Base-by-base conservation (phyloP, 768 basidiomycete species). In the Leccinum imitatum region DNA sequence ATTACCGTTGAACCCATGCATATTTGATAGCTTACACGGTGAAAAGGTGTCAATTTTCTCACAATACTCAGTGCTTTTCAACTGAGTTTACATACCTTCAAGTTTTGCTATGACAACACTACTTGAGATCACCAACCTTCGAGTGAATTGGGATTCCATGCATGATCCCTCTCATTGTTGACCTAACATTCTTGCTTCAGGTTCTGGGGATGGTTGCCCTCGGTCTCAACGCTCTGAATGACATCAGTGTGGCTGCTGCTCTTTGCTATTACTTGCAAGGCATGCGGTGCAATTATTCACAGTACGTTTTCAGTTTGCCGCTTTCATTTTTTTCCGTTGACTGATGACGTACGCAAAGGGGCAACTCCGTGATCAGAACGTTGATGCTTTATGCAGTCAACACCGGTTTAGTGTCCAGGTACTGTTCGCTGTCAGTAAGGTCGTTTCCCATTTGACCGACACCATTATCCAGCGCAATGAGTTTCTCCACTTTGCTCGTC, bases 401-500 rank as follows among this genome's bases (percentile, higher is more conserved):
- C 61, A 87, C 86, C 0, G 87, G 87, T 19, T 73, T 76, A 6
- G 55, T 90, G 39, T 88, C 87, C n/a, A 84, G 84, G 87, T 83
- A 65, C 11, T 53, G 60, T 63, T 47, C 4, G 21, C 10, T 13
- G 8, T 21, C 17, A 23, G 37, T 33, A 39, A 14, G 37, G 13
- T 41, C 53, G 11, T 25, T 41, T 47, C 51, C 15, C 9, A 21
- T 15, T 31, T 11, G 27, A 21, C 35, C 62, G 46, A 67, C 37
- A 21, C 21, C 25, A 44, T 53, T 50, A 27, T 54, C 17, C 58
- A 72, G 71, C 51, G 63, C 73, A 14, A 21, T 64, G 54, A 72
- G 84, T 63, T 58, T 81, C 15, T 69, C 81, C 6, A 86, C 85
- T 0, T 62, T 89, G 51, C 69, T 87, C 39, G 67, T 85, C 54